Evolutionary conservation across 108 stramenopile species (phyloP), one percentile per base, ranked within the genome.

Genomic region (Skeletonema costatum): DNA sequence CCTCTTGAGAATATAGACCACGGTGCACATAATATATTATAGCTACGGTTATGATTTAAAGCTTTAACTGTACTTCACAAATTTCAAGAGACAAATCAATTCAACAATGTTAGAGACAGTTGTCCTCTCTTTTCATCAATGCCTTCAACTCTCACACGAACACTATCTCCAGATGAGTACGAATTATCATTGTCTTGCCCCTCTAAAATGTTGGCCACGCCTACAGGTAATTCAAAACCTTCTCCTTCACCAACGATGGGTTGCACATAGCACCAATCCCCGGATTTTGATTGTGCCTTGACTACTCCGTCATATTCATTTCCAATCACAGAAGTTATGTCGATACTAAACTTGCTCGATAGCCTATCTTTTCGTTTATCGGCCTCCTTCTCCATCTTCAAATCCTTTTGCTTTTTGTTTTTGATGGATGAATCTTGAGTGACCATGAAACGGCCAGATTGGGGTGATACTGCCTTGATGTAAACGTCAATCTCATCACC

Each of bases 211-310:
- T 59, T 75, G 5, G 87, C 94, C 13, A 95, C 73, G 4, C 94
- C 94, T 2, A 92, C 88, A 42, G 94, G 94, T 53, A 92, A 68
- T 33, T 32, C 9, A 12, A 17, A 68, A 6, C 25, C 68, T 25
- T 71, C 84, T 50, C 80, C 74, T 38, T 66, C 75, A 11, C 66
- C 80, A 35, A 62, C 31, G 51, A 19, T 21, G 6, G 94, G 94
- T 79, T 93, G 85, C 8, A 95, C 94, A 76, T 95, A 95, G 14
- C 87, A 80, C 89, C 92, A 93, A 69, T 86, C 81, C 1, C 94
- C 92, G 16, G 87, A 76, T 21, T 92, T 89, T 16, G 90, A 92
- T 44, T 77, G 79, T 44, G 94, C 94, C 75, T 89, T 91, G 33
- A 95, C 89, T 16, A 88, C 61, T 12, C 94, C 94, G 12, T 82